Base-by-base conservation (phyloP, 2,329 filamentous ascomycete genomes). In the Xylariaceae sp. region DNA sequence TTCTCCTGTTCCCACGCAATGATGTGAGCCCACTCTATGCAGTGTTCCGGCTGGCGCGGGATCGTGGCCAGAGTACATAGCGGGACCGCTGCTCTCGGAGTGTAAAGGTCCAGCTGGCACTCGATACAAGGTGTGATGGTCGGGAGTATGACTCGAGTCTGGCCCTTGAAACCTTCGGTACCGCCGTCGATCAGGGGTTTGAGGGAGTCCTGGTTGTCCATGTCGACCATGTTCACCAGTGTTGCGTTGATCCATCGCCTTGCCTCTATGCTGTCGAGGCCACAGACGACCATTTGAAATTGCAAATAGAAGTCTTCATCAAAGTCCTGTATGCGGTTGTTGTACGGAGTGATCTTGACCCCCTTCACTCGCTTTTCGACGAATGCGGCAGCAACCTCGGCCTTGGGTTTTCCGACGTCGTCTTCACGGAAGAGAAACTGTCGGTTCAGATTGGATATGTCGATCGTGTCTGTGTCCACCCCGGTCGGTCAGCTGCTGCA, bases 181-280 rank as follows among this genome's bases (percentile, higher is more conserved):
- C 92, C 92, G 38, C 92, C 94, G 62, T 98, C 92, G 47, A 98
- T 88, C 42, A 98, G 70, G 4, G 94, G 92, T 65, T 96, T 98
- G 50, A 96, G 69, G 35, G 78, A 86, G 57, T 97, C 90, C 8
- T 82, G 78, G 48, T 90, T 79, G 5, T 88, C 81, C 43, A 76
- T 73, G 56, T 96, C 89, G 4, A 95, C 87, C 76, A 98, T 88
- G 41, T 83, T 83, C 17, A 97, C 83, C 3, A 98, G 72, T 13
- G 84, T 96, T 36, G 89, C 83, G 61, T 98, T 98, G 64, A 98
- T 98, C 94, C 94, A 98, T 44, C 92, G 77, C n/a, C 92, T 78
- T 28, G 92, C 92, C 66, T 98, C 92, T 53, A 98, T 92, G 61
- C 88, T 95, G 72, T 98, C 92, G 15, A 98, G 71, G 2, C 94